Base-by-base conservation (phyloP, 2,329 filamentous ascomycete genomes). In the Coniella vitis region DNA sequence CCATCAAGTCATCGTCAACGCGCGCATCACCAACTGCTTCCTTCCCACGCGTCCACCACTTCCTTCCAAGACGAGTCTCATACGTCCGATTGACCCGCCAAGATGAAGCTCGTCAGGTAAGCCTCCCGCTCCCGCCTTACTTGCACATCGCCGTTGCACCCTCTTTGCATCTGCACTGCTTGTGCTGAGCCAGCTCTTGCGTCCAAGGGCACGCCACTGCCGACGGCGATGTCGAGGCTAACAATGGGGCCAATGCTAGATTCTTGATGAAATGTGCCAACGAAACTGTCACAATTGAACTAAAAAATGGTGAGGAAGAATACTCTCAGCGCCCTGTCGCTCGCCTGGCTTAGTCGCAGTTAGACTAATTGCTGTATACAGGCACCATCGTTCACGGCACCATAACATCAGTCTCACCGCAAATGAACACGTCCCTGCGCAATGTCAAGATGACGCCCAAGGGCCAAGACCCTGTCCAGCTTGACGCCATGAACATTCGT, bases 181-280 rank as follows among this genome's bases (percentile, higher is more conserved):
- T 53, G 51, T 47, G 51, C 51, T 53, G 51, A 53, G 51, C 69
- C 71, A 68, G 69, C 48, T 42, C 29, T 54, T 55, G 46, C 16
- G 38, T 20, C 47, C 42, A 48, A n/a, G 47, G 46, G 47, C 49
- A 53, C 34, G 45, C 46, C 45, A 48, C 32, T 47, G 36, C 42
- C 51, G 22, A 32, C 48, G 47, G 43, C 54, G 45, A 52, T 53
- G 43, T 52, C 54, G 54, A 49, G 60, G 57, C 64, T 67, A 58
- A 68, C 58, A 40, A 21, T 57, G 25, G 54, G 43, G 52, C 25
- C 50, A 54, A 38, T 29, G 51, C 54, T 69, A 97, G 93, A 68
- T 98, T 98, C 70, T 77, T 98, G 61, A 97, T 97, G 91, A 98
- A 98, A 78, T 97, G 91, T 71, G 84, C 87, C 70, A 97, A 96